These are phyloP conservation scores for Aspergillus nidulans DNA, from an alignment of 495 filamentous ascomycete species.

Conservation along the genomic window DNA sequence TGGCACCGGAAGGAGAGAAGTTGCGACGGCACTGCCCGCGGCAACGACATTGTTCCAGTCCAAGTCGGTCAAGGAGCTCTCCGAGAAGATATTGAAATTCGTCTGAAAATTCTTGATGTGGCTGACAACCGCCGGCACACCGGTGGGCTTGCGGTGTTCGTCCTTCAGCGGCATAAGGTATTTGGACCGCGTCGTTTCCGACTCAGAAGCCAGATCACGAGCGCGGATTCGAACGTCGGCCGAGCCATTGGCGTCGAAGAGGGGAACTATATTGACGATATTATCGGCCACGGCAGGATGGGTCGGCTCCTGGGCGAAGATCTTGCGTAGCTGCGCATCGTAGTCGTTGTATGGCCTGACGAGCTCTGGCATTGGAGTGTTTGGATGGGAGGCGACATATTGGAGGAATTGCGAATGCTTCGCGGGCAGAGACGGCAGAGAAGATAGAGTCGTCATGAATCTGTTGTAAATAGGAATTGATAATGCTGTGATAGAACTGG, in stretches of 20 bases:
- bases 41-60: conserved; percentile 77
- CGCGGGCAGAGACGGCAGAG: neutral
- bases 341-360: conserved; percentile 65
- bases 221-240: conserved; percentile 56
- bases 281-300: conserved; percentile 55
- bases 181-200: conserved; percentile 52
- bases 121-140: conserved; percentile 60
- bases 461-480: neutral
- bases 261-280: conserved; percentile 62
- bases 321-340: conserved; percentile 62
- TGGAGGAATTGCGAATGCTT: conserved; percentile 6
- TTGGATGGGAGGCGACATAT: neutral
- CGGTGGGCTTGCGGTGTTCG: conserved; percentile 52
- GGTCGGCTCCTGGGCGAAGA: conserved; percentile 65
- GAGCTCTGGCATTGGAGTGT: conserved; percentile 43
- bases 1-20: conserved; percentile 68
- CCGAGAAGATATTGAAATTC: conserved; percentile 77
- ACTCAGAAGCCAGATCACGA: conserved; percentile 56
- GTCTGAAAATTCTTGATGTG: conserved; percentile 63
- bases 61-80: conserved; percentile 56
- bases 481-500: neutral
- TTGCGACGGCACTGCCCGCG: conserved; percentile 72
- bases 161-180: conserved; percentile 67
- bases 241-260: conserved; percentile 57
- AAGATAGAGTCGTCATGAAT: neutral